Conservation (phyloP, 345 rosid genomes). For the Acer negundo region DNA sequence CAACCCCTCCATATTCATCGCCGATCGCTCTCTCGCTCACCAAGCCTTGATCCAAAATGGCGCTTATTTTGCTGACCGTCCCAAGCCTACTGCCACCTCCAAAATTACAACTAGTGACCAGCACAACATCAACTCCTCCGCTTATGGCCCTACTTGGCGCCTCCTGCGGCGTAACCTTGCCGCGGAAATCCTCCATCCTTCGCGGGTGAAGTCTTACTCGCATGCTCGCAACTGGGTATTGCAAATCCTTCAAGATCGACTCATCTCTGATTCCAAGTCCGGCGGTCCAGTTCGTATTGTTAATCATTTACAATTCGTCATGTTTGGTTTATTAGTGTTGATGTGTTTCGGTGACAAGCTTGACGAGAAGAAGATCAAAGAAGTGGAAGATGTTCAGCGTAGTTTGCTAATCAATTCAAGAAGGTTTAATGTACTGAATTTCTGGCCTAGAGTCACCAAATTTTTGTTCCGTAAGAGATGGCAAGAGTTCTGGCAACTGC, state of each 20-base stretch:
- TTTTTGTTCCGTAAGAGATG: constrained; percentile 21
- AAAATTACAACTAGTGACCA: constrained; percentile 32
- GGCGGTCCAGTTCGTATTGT: constrained; percentile 19
- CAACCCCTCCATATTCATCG: constrained; percentile 38
- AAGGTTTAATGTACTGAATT: constrained; percentile 23
- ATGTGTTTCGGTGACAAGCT: constrained; percentile 49
- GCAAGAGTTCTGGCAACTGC: constrained; percentile 21
- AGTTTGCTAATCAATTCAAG: not conserved
- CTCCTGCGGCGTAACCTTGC: constrained; percentile 50
- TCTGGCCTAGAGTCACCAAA: constrained; percentile 32
- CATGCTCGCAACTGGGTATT: constrained; percentile 44
- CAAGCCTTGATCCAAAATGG: constrained; percentile 50
- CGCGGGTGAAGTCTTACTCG: constrained; percentile 20
- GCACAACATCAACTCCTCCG: constrained; percentile 43
- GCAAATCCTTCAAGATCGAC: constrained; percentile 28
- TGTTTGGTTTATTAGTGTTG: constrained; percentile 36
- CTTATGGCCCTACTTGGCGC: constrained; percentile 50
- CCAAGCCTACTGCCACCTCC: constrained; percentile 24
- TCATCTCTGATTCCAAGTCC: not conserved
- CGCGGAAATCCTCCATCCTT: constrained; percentile 46
- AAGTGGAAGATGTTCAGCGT: constrained; percentile 28
- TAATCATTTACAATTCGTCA: constrained; percentile 33
- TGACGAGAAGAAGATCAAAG: constrained; percentile 30
- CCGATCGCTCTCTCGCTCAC: constrained; percentile 43
- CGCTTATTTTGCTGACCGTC: constrained; percentile 43